Percentiles rank a stretch among this genome's conserved stretches.
Evolutionary conservation across 768 basidiomycete genomes (phyloP).

Genomic region (Naganishia randhawae): DNA sequence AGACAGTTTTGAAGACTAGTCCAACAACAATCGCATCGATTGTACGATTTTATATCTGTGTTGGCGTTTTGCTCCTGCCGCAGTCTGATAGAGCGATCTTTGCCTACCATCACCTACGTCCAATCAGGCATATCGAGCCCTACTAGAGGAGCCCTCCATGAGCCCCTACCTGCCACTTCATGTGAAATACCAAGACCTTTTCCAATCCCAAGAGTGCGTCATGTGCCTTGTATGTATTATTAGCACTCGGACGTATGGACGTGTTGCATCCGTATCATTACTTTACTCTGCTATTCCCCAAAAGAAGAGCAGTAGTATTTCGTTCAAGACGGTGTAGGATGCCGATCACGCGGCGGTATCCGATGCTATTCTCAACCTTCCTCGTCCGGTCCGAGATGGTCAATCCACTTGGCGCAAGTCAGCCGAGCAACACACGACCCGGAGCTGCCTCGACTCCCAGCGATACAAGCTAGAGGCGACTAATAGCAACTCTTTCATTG

Average conservation of each 20-base stretch:
- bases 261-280: background rate
- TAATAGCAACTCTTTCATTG: background rate
- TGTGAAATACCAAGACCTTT: slow-evolving; percentile 1
- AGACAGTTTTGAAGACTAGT: too few species aligned
- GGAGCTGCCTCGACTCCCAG: background rate
- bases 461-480: background rate
- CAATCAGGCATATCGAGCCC: too few species aligned
- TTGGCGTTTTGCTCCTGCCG: too few species aligned
- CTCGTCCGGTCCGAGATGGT: background rate
- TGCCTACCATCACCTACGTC: background rate
- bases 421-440: background rate
- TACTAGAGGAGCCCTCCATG: too few species aligned
- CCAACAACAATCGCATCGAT: too few species aligned
- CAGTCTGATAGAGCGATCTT: too few species aligned
- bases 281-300: background rate
- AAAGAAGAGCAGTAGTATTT: background rate
- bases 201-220: background rate
- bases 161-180: background rate
- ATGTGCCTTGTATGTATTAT: background rate
- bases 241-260: background rate
- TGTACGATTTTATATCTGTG: too few species aligned
- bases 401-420: background rate
- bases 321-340: too few species aligned
- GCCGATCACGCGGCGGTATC: too few species aligned
- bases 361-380: background rate